Conservation (phyloP, 768 basidiomycete genomes). For the Termitomyces sp. region DNA sequence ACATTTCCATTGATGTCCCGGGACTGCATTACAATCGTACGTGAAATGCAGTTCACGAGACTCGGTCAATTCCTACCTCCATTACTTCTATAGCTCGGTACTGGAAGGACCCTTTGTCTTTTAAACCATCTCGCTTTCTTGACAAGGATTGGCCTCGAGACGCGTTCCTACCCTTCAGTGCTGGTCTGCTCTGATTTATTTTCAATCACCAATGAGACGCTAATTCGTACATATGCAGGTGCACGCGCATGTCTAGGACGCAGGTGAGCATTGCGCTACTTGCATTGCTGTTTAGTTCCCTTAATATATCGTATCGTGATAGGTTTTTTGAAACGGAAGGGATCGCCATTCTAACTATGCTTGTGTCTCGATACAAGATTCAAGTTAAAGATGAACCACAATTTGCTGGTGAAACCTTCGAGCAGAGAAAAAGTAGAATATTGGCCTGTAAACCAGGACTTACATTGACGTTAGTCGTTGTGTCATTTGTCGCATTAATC, state of each 20-base stretch:
- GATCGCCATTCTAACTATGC: constrained; percentile 42
- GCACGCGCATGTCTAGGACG: constrained; percentile 41
- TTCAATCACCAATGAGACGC: not conserved
- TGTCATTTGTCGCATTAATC: not conserved
- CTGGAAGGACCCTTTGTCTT: constrained; percentile 46
- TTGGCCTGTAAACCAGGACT: constrained; percentile 28
- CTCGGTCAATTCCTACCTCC: not conserved
- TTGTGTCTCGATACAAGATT: constrained; percentile 41
- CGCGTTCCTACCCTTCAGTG: constrained; percentile 49
- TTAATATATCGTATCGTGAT: not conserved
- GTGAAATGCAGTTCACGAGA: constrained; percentile 3
- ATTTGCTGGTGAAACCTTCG: constrained; percentile 40
- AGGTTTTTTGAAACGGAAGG: constrained; percentile 51
- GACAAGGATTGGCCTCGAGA: constrained; percentile 43
- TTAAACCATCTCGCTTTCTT: constrained; percentile 43
- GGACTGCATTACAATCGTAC: constrained; percentile 49
- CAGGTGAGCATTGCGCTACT: constrained; percentile 21
- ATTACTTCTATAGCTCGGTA: constrained; percentile 36
- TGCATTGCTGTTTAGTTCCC: not conserved
- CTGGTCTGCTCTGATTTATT: constrained; percentile 21
- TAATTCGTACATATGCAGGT: constrained; percentile 17
- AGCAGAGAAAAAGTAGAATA: constrained; percentile 37
- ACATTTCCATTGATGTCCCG: constrained; percentile 28
- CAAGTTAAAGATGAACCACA: constrained; percentile 45
- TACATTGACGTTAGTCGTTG: constrained; percentile 37